These are phyloP conservation scores for Starmerella bombi DNA, from an alignment of 805 yeast species.

Conservation along the genomic window DNA sequence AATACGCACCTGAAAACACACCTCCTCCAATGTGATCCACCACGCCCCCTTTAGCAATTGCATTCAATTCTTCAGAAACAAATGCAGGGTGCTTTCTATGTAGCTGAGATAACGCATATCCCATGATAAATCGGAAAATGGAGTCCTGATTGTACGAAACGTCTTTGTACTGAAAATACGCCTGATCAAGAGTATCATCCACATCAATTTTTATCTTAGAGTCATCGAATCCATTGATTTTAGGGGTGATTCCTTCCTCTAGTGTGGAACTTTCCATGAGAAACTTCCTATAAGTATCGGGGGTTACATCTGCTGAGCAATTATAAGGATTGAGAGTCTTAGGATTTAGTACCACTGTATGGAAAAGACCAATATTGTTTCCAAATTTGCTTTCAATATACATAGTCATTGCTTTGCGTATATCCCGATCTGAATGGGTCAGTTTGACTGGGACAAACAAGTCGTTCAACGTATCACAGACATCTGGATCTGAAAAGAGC, in stretches of 20 bases:
- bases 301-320: no score
- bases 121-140: slow-evolving; percentile 30
- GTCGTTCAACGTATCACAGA: background rate
- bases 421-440: background rate
- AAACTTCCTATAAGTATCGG: no score
- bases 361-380: background rate
- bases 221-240: no score
- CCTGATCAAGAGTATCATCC: slow-evolving; percentile 2
- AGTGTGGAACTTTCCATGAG: no score
- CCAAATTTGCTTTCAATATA: background rate
- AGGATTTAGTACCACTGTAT: background rate
- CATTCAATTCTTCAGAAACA: slow-evolving; percentile 23
- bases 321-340: background rate
- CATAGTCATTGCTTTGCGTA: background rate
- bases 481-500: background rate
- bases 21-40: slow-evolving; percentile 31
- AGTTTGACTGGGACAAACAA: background rate
- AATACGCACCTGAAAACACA: slow-evolving; percentile 28
- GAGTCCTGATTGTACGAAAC: background rate
- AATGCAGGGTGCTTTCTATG: slow-evolving; percentile 13
- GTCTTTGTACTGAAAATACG: slow-evolving; percentile 6
- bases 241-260: no score
- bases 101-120: slow-evolving; percentile 12
- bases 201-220: slow-evolving; percentile 2
- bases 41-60: slow-evolving; percentile 28